Evolutionary conservation across 805 yeast genomes (phyloP).

Genomic region (Kluyveromyces dobzhanskii): DNA sequence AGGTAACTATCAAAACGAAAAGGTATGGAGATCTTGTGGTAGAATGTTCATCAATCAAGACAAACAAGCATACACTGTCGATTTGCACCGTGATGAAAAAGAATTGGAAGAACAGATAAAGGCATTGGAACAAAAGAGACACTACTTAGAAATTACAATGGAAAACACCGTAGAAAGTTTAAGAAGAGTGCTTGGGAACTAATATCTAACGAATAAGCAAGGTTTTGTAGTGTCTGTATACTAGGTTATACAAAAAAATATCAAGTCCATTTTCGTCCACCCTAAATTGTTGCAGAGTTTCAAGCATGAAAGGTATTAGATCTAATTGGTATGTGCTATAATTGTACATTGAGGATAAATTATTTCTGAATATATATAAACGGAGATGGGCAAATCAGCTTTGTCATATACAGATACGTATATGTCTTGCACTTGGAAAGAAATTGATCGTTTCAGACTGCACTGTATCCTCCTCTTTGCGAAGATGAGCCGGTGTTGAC

Average conservation of each 20-base stretch:
- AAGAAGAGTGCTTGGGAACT: slow-evolving; percentile 20
- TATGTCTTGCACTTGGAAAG: neutral
- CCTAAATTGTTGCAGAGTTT: too few species aligned
- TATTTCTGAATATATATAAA: too few species aligned
- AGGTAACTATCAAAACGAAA: slow-evolving; percentile 36
- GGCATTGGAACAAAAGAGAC: slow-evolving; percentile 57
- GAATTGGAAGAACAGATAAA: slow-evolving; percentile 50
- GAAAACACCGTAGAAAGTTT: slow-evolving; percentile 63
- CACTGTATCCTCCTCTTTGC: slow-evolving; percentile 83
- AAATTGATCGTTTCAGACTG: slow-evolving; percentile 45
- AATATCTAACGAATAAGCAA: too few species aligned
- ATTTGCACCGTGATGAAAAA: slow-evolving; percentile 43
- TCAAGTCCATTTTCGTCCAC: too few species aligned
- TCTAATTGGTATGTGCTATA: too few species aligned
- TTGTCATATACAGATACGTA: too few species aligned
- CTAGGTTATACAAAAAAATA: too few species aligned
- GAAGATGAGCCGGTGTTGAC: slow-evolving; percentile 44
- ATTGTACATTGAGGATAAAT: too few species aligned
- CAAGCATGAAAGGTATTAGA: too few species aligned
- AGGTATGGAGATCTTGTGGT: slow-evolving; percentile 83
- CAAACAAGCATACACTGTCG: slow-evolving; percentile 37
- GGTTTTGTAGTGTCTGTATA: too few species aligned
- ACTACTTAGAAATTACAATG: slow-evolving; percentile 67
- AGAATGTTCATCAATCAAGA: slow-evolving; percentile 49
- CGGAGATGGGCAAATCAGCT: too few species aligned